Evolutionary conservation across 2,329 filamentous ascomycete species (phyloP).

Genomic region (Alternaria ethzedia): DNA sequence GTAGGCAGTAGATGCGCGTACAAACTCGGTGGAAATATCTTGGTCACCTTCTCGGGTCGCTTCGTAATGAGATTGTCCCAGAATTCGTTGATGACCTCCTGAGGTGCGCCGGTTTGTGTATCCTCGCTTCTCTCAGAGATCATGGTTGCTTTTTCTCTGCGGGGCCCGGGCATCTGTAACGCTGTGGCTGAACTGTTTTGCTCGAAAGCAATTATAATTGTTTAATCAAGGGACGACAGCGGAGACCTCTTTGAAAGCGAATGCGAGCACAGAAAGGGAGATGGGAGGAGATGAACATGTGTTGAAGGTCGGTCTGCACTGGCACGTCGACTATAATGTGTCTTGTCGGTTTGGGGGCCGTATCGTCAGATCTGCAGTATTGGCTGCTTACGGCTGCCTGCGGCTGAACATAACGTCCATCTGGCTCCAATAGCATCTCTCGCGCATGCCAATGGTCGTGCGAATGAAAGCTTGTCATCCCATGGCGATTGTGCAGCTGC

Average conservation of each 20-base stretch:
- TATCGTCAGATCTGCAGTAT: neutral
- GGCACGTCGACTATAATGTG: slow-evolving; percentile 4
- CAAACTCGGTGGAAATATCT: slow-evolving; percentile 70
- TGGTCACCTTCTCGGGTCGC: slow-evolving; percentile 73
- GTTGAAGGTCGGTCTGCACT: neutral
- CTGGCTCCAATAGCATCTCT: neutral
- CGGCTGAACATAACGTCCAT: slow-evolving; percentile 13
- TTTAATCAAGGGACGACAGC: neutral
- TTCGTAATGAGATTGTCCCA: slow-evolving; percentile 73
- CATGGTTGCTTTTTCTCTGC: slow-evolving; percentile 20
- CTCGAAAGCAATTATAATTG: neutral
- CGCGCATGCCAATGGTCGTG: neutral
- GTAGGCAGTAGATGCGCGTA: slow-evolving; percentile 58
- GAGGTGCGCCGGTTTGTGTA: slow-evolving; percentile 52
- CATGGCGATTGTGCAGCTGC: neutral
- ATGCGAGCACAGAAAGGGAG: neutral
- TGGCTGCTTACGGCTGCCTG: slow-evolving; percentile 14
- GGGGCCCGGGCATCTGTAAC: neutral
- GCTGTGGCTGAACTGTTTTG: neutral
- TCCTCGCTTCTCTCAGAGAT: slow-evolving; percentile 25
- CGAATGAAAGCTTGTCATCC: neutral
- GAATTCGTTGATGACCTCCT: slow-evolving; percentile 72
- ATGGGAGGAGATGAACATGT: neutral
- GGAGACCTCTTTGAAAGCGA: neutral
- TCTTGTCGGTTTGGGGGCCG: slow-evolving; percentile 15